Conservation (phyloP, 768 basidiomycete species). For the Collybiopsis luxurians region DNA sequence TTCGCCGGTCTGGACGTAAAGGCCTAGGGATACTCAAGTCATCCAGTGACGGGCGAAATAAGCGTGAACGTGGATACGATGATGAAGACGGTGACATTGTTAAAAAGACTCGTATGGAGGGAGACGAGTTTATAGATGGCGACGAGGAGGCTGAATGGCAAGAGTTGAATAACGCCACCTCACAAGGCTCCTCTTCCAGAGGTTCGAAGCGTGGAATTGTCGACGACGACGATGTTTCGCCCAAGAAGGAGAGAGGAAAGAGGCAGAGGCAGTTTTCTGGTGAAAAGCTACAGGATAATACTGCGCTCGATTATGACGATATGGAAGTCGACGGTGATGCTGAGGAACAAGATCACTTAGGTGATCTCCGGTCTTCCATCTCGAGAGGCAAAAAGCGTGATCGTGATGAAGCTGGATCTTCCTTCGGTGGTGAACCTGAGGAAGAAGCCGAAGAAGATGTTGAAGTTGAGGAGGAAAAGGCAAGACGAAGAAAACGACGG, state of each 20-base stretch:
- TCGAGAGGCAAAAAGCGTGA: slow-evolving; percentile 71
- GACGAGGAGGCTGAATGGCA: slow-evolving; percentile 46
- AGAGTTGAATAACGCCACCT: neutral
- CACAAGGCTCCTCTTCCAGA: slow-evolving; percentile 14
- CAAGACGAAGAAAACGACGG: slow-evolving; percentile 45
- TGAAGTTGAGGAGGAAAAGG: slow-evolving; percentile 37
- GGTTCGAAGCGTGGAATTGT: slow-evolving; percentile 50
- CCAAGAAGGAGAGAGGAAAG: slow-evolving; percentile 44
- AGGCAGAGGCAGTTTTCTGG: slow-evolving; percentile 53
- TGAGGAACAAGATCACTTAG: slow-evolving; percentile 39
- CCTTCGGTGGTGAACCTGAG: slow-evolving; percentile 64
- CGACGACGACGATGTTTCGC: slow-evolving; percentile 38
- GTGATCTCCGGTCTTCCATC: slow-evolving; percentile 30
- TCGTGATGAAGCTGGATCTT: slow-evolving; percentile 69
- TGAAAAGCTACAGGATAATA: slow-evolving; percentile 35
- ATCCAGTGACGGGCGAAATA: slow-evolving; percentile 20
- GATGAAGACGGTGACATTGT: slow-evolving; percentile 41
- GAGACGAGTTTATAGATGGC: slow-evolving; percentile 43
- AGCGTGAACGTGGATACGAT: slow-evolving; percentile 42
- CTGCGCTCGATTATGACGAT: slow-evolving; percentile 39
- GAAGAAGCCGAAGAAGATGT: slow-evolving; percentile 33
- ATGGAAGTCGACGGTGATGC: slow-evolving; percentile 3
- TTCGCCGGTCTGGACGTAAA: slow-evolving; percentile 30
- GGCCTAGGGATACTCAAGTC: slow-evolving; percentile 20
- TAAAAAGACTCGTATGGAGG: slow-evolving; percentile 56